Base-by-base conservation (phyloP, 768 basidiomycete species). In the Rhodocollybia butyracea region DNA sequence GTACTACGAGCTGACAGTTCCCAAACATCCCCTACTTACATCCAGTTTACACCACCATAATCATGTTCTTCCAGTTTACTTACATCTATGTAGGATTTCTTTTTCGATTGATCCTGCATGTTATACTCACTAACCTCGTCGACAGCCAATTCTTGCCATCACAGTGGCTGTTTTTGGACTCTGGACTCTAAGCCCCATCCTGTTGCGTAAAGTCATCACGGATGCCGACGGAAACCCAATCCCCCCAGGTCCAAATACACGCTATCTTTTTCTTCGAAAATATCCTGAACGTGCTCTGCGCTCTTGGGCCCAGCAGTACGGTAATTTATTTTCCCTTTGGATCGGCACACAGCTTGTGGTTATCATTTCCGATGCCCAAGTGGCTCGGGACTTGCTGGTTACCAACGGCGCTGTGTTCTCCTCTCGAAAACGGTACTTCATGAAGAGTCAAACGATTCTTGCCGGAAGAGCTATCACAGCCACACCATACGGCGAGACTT, bases 301-400 rank as follows among this genome's bases (percentile, higher is more conserved):
- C 51, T 55, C 61, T 32, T 79, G 78, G 78, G 69, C 73, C 1
- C 71, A 72, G 54, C 69, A 70, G 52, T 79, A 69, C 53, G 78
- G 78, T 0, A 64, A 75, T 0, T 53, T 80, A 11, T 78, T 73
- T 58, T 78, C 78, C 6, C 56, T 80, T 50, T 75, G 70, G 70
- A 68, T 80, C 21, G 78, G 78, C 17, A 72, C 76, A 56, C 78
- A 78, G 57, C 73, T 77, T 19, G 76, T 78, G 59, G 69, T 80
- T 46, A 64, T 77, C 38, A 55, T 80, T 31, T 78, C 76, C 4
- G 76, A 77, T 58, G 70, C 77, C 5, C 64, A 67, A 22, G 68
- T 79, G 11, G 77, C 70, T 0, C 73, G 73, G 46, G 77, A 79
- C 54, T 66, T 80, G 27, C 63, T 79, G 60, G 72, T 78, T 22